Conservation (phyloP, 176 grass and related monocot genomes). For the Ensete ventricosum region DNA sequence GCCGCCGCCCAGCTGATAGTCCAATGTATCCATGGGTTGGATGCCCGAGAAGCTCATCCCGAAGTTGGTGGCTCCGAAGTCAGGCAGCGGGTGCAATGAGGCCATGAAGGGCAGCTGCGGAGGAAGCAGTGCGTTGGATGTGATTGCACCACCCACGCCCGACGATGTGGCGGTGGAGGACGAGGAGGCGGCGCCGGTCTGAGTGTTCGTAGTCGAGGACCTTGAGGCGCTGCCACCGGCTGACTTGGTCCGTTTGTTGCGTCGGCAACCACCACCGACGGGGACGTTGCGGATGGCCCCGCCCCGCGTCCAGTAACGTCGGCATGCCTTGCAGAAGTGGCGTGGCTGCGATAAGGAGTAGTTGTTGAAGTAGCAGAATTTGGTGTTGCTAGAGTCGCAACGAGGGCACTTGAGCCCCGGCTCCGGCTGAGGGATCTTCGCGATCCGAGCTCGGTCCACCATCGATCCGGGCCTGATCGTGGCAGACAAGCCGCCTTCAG, state of each 20-base stretch:
- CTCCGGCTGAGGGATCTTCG: conserved; percentile 23
- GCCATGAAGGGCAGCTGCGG: conserved; percentile 9
- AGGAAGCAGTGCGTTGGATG: background rate
- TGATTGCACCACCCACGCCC: background rate
- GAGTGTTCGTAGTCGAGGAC: background rate
- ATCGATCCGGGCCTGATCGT: conserved; percentile 18
- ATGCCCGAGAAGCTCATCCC: background rate
- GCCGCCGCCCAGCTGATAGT: conserved; percentile 1
- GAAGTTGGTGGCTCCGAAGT: background rate
- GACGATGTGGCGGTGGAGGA: conserved; percentile 5
- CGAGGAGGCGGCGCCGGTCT: background rate
- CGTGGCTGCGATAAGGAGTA: conserved; percentile 19
- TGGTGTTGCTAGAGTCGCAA: conserved; percentile 21
- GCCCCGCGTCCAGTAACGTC: conserved; percentile 21
- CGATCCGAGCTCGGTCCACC: conserved; percentile 7
- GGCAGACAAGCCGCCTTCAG: background rate
- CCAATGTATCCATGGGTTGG: background rate
- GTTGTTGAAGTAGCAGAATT: conserved; percentile 28
- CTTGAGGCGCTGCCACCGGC: background rate
- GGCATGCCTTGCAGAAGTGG: conserved; percentile 25
- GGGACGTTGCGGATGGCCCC: conserved; percentile 18
- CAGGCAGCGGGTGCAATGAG: conserved; percentile 10
- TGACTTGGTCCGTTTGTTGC: conserved; percentile 18
- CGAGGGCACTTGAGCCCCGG: conserved; percentile 21
- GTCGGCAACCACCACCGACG: conserved; percentile 18